These are phyloP conservation scores for Metarhizium brunneum DNA, from an alignment of 2,329 filamentous ascomycete genomes.

Conservation along the genomic window DNA sequence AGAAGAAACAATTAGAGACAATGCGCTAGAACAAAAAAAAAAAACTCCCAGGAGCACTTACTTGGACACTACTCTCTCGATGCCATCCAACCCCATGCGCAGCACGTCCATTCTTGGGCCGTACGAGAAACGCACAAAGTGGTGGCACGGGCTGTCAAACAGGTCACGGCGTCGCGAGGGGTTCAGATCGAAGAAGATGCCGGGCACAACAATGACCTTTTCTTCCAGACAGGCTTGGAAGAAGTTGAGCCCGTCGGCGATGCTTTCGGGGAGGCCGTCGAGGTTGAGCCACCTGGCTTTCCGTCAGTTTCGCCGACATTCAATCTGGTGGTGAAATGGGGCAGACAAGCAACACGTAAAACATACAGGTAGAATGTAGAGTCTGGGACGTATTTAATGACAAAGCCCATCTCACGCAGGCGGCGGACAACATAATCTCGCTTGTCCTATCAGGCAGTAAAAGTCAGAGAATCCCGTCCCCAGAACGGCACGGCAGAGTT, in stretches of 20 bases:
- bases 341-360: not conserved
- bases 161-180: conserved; percentile 80
- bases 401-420: conserved; percentile 78
- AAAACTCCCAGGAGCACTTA: conserved; percentile 26
- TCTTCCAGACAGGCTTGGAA: conserved; percentile 89
- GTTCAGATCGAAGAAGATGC: conserved; percentile 97
- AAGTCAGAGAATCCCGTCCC: not conserved
- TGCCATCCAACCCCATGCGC: conserved; percentile 71
- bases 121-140: conserved; percentile 80
- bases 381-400: conserved; percentile 74
- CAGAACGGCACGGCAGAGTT: not conserved
- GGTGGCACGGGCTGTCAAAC: conserved; percentile 91
- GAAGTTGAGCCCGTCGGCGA: conserved; percentile 91
- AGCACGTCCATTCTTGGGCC: conserved; percentile 74
- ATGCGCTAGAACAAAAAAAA: not conserved
- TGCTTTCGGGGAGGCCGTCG: conserved; percentile 63
- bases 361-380: conserved; percentile 86
- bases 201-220: conserved; percentile 93
- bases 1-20: not conserved
- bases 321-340: no score
- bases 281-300: conserved; percentile 44
- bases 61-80: conserved; percentile 73
- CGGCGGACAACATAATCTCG: conserved; percentile 81
- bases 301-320: no score
- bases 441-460: conserved; percentile 49